Evolutionary conservation across 129 eudicot genomes (phyloP).

Genomic region (Erigeron canadensis): DNA sequence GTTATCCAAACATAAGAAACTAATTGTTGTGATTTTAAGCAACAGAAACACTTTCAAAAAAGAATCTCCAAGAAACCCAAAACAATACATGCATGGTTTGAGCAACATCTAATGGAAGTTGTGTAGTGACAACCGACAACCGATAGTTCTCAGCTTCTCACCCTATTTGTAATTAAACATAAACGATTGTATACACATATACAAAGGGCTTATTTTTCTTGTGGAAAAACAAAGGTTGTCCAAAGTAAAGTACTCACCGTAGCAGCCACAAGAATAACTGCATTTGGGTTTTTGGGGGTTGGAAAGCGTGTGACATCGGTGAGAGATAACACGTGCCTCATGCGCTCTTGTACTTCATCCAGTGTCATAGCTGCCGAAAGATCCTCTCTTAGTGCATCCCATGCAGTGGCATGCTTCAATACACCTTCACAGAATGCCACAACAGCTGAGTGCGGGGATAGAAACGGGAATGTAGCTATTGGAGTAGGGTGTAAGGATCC

Average conservation of each 20-base stretch:
- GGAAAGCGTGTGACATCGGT: slow-evolving; percentile 97
- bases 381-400: slow-evolving; percentile 90
- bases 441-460: slow-evolving; percentile 94
- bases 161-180: not conserved
- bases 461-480: slow-evolving; percentile 86
- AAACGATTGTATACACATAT: not conserved
- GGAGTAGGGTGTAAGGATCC: slow-evolving; percentile 94
- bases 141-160: not conserved
- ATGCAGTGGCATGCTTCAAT: slow-evolving; percentile 82
- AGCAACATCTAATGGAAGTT: not conserved
- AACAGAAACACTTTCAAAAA: not conserved
- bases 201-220: not conserved
- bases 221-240: not conserved
- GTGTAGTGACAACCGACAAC: not conserved
- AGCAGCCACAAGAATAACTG: slow-evolving; percentile 89
- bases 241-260: slow-evolving; percentile 54
- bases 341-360: slow-evolving; percentile 76
- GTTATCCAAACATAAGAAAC: not conserved
- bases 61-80: not conserved
- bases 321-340: slow-evolving; percentile 83
- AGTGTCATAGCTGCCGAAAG: slow-evolving; percentile 65
- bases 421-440: slow-evolving; percentile 98
- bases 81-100: not conserved
- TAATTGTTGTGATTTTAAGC: not conserved
- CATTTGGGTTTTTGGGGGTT: slow-evolving; percentile 77